Evolutionary conservation across 495 filamentous ascomycete species (phyloP).

Genomic region (Penicillium bovifimosum): DNA sequence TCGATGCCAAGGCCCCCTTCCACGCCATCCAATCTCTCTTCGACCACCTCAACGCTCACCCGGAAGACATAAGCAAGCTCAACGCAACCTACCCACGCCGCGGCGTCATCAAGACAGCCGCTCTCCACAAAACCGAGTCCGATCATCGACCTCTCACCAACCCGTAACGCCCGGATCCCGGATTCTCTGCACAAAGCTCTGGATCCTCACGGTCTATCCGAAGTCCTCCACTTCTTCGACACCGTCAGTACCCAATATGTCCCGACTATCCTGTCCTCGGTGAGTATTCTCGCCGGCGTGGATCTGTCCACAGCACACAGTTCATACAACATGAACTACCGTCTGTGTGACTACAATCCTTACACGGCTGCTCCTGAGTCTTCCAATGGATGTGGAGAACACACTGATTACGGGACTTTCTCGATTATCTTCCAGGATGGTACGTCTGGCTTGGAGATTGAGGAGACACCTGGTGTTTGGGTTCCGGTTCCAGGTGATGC

Average conservation of each 20-base stretch:
- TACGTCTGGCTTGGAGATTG: constrained; percentile 16
- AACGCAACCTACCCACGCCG: not conserved
- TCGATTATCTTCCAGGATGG: constrained; percentile 23
- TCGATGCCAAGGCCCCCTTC: not conserved
- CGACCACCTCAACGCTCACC: not conserved
- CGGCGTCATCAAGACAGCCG: not conserved
- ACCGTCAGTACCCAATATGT: not conserved
- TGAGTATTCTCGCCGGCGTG: constrained; percentile 7
- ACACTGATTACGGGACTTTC: constrained; percentile 20
- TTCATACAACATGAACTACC: constrained; percentile 17
- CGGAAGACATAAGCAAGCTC: not conserved
- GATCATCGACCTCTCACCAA: not conserved
- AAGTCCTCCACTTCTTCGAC: not conserved
- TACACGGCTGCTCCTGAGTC: constrained; percentile 10
- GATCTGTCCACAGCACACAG: constrained; percentile 17
- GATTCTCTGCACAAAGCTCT: not conserved
- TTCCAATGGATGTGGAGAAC: constrained; percentile 17
- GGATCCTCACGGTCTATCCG: not conserved
- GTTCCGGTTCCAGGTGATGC: constrained; percentile 15
- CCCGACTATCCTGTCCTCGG: not conserved
- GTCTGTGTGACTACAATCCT: constrained; percentile 17
- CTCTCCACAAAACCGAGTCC: not conserved
- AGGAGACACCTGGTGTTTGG: constrained; percentile 12
- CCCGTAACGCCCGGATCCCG: not conserved
- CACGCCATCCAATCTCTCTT: not conserved